Evolutionary conservation across 768 basidiomycete species (phyloP), one percentile per base, ranked within the genome.

Genomic region (Gyrodon lividus): DNA sequence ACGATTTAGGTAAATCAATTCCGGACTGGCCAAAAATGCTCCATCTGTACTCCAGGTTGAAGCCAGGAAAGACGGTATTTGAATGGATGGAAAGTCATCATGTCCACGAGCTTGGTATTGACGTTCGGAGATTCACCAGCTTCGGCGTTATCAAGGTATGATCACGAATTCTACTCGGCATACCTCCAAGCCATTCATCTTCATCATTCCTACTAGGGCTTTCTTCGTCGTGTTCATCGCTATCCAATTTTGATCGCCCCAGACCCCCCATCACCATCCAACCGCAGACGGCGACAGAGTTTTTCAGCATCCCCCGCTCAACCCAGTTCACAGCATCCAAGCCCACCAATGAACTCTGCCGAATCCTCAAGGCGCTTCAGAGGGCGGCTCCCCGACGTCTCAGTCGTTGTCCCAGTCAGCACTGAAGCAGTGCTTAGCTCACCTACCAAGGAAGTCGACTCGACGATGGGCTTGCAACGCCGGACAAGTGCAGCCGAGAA

Each of bases 111-210:
- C 68, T 85, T 19, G 92, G 90, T 2, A 86, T 98, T 46, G 97
- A 99, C 65, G 80, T 91, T 7, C 82, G 96, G 8, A 82, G 97
- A n/a, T 97, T 99, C 68, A 84, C 92, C 16, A 94, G 89, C 54
- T 99, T 98, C 62, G 97, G 97, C 5, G 90, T 98, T 20, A 96
- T 99, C 72, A 99, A 99, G 72, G 89, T 84, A 65, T 14, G 58
- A n/a, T 10, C 38, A 39, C 13, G 43, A 26, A 44, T 19, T 35
- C 43, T 26, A 22, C 30, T 22, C 10, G 22, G 19, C 28, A 47
- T 20, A 28, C 26, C 13, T 6, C 3, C 17, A 2, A 30, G 37
- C 16, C 37, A 50, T 39, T 47, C 22, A 53, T 35, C 19, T 17
- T 14, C 22, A 53, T 35, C 19, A n/a, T 14, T 13, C 3, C 30